Conservation (phyloP, 1,139 yeast species). For the Diutina sp. region DNA sequence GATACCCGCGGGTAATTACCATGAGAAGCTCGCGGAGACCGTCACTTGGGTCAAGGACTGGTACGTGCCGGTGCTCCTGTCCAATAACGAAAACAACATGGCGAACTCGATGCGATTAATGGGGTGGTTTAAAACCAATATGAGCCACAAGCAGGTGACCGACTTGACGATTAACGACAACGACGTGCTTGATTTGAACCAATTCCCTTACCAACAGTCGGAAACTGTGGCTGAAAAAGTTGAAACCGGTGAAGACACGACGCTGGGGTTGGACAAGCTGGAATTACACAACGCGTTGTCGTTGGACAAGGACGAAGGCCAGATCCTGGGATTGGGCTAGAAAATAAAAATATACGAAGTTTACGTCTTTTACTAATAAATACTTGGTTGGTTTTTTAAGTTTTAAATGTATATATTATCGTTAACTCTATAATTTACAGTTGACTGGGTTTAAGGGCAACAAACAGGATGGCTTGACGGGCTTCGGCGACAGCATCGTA, state of each 20-base stretch:
- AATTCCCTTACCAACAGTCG: conserved; percentile 15
- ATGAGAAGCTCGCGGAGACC: conserved; percentile 11
- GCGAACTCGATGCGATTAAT: conserved; percentile 15
- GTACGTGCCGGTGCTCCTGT: conserved; percentile 17
- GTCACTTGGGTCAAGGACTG: conserved; percentile 32
- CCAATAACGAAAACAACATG: conserved; percentile 8
- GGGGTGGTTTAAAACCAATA: conserved; percentile 27
- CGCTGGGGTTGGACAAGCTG: conserved; percentile 4
- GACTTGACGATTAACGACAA: conserved; percentile 8
- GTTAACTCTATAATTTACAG: neutral
- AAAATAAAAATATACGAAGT: no score
- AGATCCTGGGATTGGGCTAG: conserved; percentile 8
- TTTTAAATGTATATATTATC: neutral
- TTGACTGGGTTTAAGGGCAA: neutral
- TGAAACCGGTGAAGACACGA: conserved; percentile 3
- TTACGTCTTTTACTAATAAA: conserved; percentile 5
- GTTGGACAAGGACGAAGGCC: conserved; percentile 9
- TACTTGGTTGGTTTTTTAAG: neutral
- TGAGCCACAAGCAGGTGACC: conserved; percentile 9
- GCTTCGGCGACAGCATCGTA: neutral
- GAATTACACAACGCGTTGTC: conserved; percentile 10
- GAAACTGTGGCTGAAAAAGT: conserved; percentile 5
- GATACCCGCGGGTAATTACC: conserved; percentile 1
- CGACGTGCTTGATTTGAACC: conserved; percentile 19
- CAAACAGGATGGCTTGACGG: neutral